A percentile compares a stretch with the other conserved stretches of the same genome.
Evolutionary conservation across 202 grass and related monocot genomes (phyloP).

Genomic region (Elaeis oleifera): DNA sequence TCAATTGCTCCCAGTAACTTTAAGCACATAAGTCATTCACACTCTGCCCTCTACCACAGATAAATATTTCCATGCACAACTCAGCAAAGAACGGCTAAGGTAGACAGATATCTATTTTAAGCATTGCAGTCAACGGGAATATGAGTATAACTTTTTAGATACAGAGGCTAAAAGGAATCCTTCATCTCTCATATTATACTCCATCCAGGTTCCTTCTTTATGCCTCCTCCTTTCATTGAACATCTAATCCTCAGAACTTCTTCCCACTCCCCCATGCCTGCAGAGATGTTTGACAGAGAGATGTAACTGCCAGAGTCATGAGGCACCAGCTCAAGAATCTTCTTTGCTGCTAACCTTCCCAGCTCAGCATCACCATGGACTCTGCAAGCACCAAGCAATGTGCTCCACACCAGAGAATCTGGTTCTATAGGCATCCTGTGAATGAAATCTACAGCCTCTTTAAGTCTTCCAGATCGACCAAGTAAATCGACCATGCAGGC

Average conservation of each 20-base stretch:
- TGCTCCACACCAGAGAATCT: slow-evolving; percentile 23
- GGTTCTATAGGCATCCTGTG: slow-evolving; percentile 22
- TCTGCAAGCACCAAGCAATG: slow-evolving; percentile 25
- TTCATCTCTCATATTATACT: slow-evolving; percentile 38
- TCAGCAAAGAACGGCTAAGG: no score
- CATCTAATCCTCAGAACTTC: slow-evolving; percentile 57
- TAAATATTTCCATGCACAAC: no score
- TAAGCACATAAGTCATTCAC: no score
- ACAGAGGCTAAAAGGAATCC: no score
- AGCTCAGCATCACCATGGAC: slow-evolving; percentile 15
- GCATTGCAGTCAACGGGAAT: no score
- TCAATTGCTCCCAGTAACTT: no score
- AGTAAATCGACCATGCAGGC: slow-evolving; percentile 20
- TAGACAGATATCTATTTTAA: no score
- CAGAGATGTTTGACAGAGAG: slow-evolving; percentile 58
- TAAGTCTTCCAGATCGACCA: slow-evolving; percentile 15
- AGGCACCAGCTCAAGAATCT: slow-evolving; percentile 16
- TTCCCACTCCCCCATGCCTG: slow-evolving; percentile 57
- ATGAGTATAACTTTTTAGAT: no score
- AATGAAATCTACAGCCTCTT: slow-evolving; percentile 18
- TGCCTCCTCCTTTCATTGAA: slow-evolving; percentile 30
- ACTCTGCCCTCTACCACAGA: no score
- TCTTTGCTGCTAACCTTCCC: slow-evolving; percentile 31
- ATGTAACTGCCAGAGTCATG: slow-evolving; percentile 38
- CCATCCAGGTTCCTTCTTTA: slow-evolving; percentile 61